Base-by-base conservation (phyloP, 768 basidiomycete species). In the Trichaptum fuscoviolaceum region DNA sequence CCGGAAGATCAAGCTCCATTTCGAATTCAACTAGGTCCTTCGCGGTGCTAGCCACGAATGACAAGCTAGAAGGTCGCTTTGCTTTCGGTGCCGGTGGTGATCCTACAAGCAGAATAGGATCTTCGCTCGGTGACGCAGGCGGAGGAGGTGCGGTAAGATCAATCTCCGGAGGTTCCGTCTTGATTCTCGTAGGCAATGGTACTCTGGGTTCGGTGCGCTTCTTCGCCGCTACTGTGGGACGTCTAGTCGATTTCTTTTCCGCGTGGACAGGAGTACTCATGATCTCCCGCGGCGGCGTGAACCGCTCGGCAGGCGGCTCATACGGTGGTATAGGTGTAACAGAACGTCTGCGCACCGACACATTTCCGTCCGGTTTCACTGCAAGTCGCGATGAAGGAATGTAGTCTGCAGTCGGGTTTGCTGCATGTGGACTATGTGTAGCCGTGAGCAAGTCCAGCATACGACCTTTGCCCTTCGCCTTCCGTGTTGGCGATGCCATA, bases 221-320 rank as follows among this genome's bases (percentile, higher is more conserved):
- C 62, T 81, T 73, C 76, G 82, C 70, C 77, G 70, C 74, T 78
- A 0, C 77, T 80, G 72, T 78, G 84, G 57, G 75, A 77, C 63
- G 72, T 73, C 62, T 65, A 65, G 75, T 61, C 58, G 76, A 65
- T 52, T 52, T 52, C 42, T 52, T 52, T 20, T 52, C 42, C 42
- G 42, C 42, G 10, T 52, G 42, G 20, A 52, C 42, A 18, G 85
- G 80, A 6, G 79, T 79, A 57, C 84, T 73, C 62, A 83, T 74
- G 59, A 91, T 82, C 69, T 88, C 84, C 62, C 85, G 82, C 0
- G 90, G 91, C 0, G 91, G 89, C 0, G 88, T 89, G 70, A 90
- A 90, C n/a, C 85, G 82, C 65, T 88, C 89, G 0, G 72, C 66
- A 0, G 89, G 89, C 0, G 88, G 88, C 68, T 89, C 87, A 71